Conservation (phyloP, 345 rosid genomes). For the Microcos paniculata region DNA sequence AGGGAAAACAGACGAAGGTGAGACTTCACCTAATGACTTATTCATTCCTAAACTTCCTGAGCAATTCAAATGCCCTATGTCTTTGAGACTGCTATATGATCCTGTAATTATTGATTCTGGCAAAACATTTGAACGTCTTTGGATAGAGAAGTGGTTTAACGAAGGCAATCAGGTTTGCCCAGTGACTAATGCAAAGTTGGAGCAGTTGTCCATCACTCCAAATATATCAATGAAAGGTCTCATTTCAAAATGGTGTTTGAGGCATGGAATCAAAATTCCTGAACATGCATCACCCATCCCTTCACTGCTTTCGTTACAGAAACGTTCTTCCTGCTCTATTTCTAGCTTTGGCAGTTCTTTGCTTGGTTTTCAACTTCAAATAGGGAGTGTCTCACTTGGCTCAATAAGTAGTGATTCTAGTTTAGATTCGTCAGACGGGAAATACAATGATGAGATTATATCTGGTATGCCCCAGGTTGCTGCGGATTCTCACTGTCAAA, state of each 20-base stretch:
- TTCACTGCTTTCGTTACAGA: conserved; percentile 2
- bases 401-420: conserved; percentile 21
- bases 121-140: conserved; percentile 37
- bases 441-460: not conserved
- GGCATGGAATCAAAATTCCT: conserved; percentile 25
- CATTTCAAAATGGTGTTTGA: conserved; percentile 33
- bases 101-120: conserved; percentile 44
- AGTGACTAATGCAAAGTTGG: conserved; percentile 25
- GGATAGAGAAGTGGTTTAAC: conserved; percentile 45
- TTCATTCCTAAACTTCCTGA: conserved; percentile 24
- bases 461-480: conserved; percentile 7
- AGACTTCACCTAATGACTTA: not conserved
- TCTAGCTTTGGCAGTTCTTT: conserved; percentile 42
- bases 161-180: conserved; percentile 39
- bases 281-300: conserved; percentile 3
- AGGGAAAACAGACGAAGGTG: not conserved
- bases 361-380: conserved; percentile 24
- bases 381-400: conserved; percentile 25
- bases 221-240: conserved; percentile 30
- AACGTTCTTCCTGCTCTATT: conserved; percentile 25
- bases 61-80: conserved; percentile 37
- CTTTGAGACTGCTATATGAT: conserved; percentile 38
- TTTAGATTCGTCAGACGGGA: not conserved
- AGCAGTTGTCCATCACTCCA: conserved; percentile 27
- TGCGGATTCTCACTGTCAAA: conserved; percentile 7